Evolutionary conservation across 2,329 filamentous ascomycete genomes (phyloP).

Genomic region (Phialocephala subalpina): DNA sequence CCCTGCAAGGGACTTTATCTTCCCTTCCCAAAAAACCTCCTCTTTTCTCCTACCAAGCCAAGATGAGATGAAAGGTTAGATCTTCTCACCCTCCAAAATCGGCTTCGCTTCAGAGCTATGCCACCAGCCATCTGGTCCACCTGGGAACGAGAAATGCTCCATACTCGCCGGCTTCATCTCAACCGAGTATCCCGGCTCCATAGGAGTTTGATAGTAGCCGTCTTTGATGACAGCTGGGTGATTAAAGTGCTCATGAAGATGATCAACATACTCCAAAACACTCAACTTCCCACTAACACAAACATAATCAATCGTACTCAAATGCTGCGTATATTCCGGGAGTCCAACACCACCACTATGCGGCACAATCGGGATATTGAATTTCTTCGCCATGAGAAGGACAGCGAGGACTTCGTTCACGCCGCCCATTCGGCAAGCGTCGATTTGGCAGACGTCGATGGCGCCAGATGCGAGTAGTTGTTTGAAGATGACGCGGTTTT

Average conservation of each 20-base stretch:
- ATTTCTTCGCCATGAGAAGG: slow-evolving; percentile 78
- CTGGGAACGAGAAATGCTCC: slow-evolving; percentile 80
- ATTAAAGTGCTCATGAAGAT: slow-evolving; percentile 92
- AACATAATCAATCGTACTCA: slow-evolving; percentile 93
- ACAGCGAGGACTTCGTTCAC: slow-evolving; percentile 95
- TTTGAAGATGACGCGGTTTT: slow-evolving; percentile 95
- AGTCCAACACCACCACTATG: slow-evolving; percentile 90
- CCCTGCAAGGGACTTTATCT: slow-evolving; percentile 14
- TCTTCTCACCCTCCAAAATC: slow-evolving; percentile 45
- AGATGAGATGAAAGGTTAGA: slow-evolving; percentile 30
- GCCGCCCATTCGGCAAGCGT: slow-evolving; percentile 88
- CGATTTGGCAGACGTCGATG: slow-evolving; percentile 89
- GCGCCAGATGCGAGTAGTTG: slow-evolving; percentile 82
- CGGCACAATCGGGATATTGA: slow-evolving; percentile 82
- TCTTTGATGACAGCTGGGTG: slow-evolving; percentile 82
- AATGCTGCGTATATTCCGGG: slow-evolving; percentile 92
- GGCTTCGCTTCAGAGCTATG: slow-evolving; percentile 62
- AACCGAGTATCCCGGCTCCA: slow-evolving; percentile 85
- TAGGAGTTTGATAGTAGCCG: slow-evolving; percentile 88
- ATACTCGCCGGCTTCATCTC: slow-evolving; percentile 93
- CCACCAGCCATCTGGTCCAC: slow-evolving; percentile 85
- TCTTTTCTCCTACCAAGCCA: background rate
- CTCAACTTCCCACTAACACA: slow-evolving; percentile 82
- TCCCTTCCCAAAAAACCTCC: background rate
- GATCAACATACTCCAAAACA: slow-evolving; percentile 90